Percentiles rank a stretch among this genome's conserved stretches.
These are phyloP conservation scores for Bretschneidera sinensis DNA, from an alignment of 345 rosid genomes.

Conservation along the genomic window DNA sequence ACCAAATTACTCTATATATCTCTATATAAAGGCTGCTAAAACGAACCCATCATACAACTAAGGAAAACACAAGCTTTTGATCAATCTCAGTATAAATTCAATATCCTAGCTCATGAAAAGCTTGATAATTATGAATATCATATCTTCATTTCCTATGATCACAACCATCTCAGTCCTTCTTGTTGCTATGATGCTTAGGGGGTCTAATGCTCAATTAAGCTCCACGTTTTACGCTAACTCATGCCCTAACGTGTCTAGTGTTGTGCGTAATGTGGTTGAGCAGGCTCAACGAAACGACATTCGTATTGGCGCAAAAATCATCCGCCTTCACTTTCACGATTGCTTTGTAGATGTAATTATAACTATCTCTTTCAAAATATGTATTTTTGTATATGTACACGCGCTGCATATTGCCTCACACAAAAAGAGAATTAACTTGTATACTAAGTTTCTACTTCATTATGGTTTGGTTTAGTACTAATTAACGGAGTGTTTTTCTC, in stretches of 20 bases:
- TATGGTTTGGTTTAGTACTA: not conserved
- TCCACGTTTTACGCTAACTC: constrained; percentile 23
- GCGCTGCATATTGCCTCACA: not conserved
- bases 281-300: constrained; percentile 9
- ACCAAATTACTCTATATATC: too few relatives aligned
- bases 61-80: too few relatives aligned
- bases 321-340: constrained; percentile 36
- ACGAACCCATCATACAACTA: not conserved
- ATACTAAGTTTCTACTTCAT: too few relatives aligned
- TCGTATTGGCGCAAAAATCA: constrained; percentile 21
- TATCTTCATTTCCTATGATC: not conserved
- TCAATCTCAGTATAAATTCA: too few relatives aligned
- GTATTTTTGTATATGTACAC: too few relatives aligned
- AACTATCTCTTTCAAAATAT: too few relatives aligned
- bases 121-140: not conserved
- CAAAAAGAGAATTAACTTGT: not conserved
- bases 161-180: not conserved
- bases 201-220: constrained; percentile 19
- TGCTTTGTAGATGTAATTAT: constrained; percentile 35
- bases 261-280: constrained; percentile 14
- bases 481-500: not conserved
- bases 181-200: constrained; percentile 8
- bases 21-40: not conserved
- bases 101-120: not conserved
- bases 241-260: constrained; percentile 19